Evolutionary conservation across 176 grass and related monocot species (phyloP), one percentile per base, ranked within the genome.

Genomic region (Cenchrus fungigraminus): DNA sequence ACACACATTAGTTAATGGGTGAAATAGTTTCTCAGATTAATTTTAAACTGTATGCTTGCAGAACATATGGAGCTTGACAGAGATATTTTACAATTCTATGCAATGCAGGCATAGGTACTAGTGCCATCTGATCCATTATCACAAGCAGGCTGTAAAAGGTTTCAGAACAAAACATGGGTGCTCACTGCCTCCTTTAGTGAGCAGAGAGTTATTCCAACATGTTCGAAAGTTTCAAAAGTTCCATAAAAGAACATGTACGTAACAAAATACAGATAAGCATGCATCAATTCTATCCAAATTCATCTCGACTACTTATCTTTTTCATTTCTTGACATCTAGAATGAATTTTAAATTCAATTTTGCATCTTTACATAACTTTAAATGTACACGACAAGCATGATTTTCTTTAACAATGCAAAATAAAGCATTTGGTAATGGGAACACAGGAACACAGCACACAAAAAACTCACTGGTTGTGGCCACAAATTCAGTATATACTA

Each of bases 1-100:
- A 85, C 79, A 87, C 83, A 49, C 53, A 90, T 91, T 63, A 94
- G 88, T 83, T 71, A 56, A 88, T 28, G 1, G 65, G 37, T 83
- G 13, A 16, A 54, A 68, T 61, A 55, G 73, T 87, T 90, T 54
- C 44, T 87, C 74, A 42, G 29, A 58, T 6, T 63, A 63, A 25
- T 84, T 87, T 72, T 70, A 71, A 28, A 80, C 28, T 31, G 10
- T 15, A 56, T 70, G 60, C 43, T 44, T 29, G 74, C 57, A 79
- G 51, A 80, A 87, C 25, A 59, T 54, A 83, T 67, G 42, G 79
- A 56, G 50, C 42, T 19, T 46, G 79, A 75, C 52, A 87, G 79
- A 59, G 22, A 76, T 34, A 53, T 71, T 45, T 47, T 40, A 61
- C 29, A 79, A 69, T 44, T 32, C 12, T 6, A 15, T 1, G 32